A percentile compares a stretch with the other conserved stretches of the same genome.
Conservation (phyloP, 2,329 filamentous ascomycete species). For the Myriosclerotinia duriaeana region DNA sequence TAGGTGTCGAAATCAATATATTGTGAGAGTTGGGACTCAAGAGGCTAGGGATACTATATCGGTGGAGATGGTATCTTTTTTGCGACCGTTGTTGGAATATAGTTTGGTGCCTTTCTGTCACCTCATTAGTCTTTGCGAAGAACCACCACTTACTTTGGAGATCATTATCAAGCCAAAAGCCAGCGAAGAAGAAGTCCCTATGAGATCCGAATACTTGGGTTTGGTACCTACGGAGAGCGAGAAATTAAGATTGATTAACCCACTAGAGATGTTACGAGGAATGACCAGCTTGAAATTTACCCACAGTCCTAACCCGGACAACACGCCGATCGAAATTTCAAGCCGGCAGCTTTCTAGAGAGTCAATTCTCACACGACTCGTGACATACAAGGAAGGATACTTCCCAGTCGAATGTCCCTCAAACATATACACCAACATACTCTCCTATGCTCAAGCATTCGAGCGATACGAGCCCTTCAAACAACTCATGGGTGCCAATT, state of each 20-base stretch:
- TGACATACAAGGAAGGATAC: no score
- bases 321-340: background rate
- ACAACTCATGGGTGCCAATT: slow-evolving; percentile 4
- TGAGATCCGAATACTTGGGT: background rate
- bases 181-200: background rate
- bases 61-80: background rate
- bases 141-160: background rate
- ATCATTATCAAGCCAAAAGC: background rate
- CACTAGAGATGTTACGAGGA: background rate
- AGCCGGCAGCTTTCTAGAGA: background rate
- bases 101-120: slow-evolving; percentile 8
- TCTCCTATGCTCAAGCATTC: slow-evolving; percentile 2
- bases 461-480: slow-evolving; percentile 4
- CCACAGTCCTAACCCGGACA: background rate
- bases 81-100: background rate
- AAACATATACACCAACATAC: background rate
- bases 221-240: background rate
- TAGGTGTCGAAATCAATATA: slow-evolving; percentile 2
- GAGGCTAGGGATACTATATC: background rate
- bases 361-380: background rate
- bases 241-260: background rate
- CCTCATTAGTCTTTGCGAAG: background rate
- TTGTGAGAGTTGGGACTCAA: background rate
- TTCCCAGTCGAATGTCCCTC: background rate
- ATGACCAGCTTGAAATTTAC: background rate